Base-by-base conservation (phyloP, 2,329 filamentous ascomycete species). In the Thelonectria discophora region DNA sequence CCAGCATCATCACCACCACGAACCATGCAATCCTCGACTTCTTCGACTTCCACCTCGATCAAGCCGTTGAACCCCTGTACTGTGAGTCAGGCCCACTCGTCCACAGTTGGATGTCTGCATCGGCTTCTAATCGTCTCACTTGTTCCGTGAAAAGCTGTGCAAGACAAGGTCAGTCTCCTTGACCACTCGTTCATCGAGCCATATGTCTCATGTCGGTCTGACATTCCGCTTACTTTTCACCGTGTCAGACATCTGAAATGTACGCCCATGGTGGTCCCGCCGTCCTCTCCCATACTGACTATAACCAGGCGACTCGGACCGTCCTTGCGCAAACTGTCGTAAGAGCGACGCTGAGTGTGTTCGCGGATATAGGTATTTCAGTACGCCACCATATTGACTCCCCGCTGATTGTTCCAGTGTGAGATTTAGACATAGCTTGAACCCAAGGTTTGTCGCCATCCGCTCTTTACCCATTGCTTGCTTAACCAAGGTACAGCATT, bases 301-400 rank as follows among this genome's bases (percentile, higher is more conserved):
- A 24, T 30, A 2, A 18, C 55, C 20, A 71, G 69, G 69, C n/a
- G 69, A 71, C 40, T 60, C 57, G 52, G 60, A 68, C 21, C 56
- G 62, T 1, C 60, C 62, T 24, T 74, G 72, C 40, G 60, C 70
- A 21, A 74, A 72, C 51, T 74, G 72, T 15, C 71, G 60, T 24
- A 72, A 69, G 18, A 70, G 62, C 18, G 67, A 66, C 6, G 58
- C 63, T 8, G 71, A 74, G 10, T 73, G 72, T n/a, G 48, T 72
- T 20, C 69, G 72, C 27, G 71, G 71, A 9, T 69, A 68, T 27
- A 71, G 68, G 69, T 71, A 45, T 12, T 58, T 55, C 46, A 32
- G 39, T 39, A 21, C 49, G 24, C 51, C 40, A 42, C 21, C 40
- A 13, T 15, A 20, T 9, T 43, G n/a, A n/a, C 15, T 49, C 34